Conservation (phyloP, 169 alveolate genomes). For the Babesia gibsoni region DNA sequence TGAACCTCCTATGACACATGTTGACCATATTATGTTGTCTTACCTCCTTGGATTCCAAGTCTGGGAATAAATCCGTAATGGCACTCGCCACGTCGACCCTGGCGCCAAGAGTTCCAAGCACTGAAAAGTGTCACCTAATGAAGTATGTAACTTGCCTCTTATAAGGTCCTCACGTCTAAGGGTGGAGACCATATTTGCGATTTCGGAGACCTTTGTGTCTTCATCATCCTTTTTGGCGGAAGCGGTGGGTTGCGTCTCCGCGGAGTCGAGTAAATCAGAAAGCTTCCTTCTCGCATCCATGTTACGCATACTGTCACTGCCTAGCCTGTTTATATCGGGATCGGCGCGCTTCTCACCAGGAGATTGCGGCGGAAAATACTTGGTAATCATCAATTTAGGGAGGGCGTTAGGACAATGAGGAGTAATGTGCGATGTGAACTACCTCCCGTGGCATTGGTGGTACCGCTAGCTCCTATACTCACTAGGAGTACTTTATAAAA, state of each 20-base stretch:
- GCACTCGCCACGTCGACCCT: constrained; percentile 21
- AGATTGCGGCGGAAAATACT: not conserved
- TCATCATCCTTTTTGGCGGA: not conserved
- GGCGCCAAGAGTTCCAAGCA: constrained; percentile 17
- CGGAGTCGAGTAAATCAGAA: constrained; percentile 31
- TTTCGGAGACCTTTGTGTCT: constrained; percentile 4
- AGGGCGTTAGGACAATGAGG: no score
- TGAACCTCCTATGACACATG: not conserved
- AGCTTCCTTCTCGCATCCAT: constrained; percentile 40
- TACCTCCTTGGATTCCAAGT: constrained; percentile 28
- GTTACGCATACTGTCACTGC: not conserved
- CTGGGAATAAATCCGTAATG: constrained; percentile 27
- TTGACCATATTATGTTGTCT: not conserved
- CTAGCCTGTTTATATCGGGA: not conserved
- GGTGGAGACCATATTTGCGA: constrained; percentile 1
- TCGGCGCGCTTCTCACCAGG: not conserved
- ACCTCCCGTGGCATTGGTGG: not conserved
- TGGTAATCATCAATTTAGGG: not conserved
- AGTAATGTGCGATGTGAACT: no score
- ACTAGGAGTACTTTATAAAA: not conserved
- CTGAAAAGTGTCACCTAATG: not conserved
- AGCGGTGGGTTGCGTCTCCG: not conserved
- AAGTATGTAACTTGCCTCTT: constrained; percentile 6
- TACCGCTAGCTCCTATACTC: not conserved
- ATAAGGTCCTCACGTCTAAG: constrained; percentile 31